These are phyloP conservation scores for Dinochytrium kinnereticum DNA, from an alignment of 371 early-diverging fungal genomes.

Conservation along the genomic window DNA sequence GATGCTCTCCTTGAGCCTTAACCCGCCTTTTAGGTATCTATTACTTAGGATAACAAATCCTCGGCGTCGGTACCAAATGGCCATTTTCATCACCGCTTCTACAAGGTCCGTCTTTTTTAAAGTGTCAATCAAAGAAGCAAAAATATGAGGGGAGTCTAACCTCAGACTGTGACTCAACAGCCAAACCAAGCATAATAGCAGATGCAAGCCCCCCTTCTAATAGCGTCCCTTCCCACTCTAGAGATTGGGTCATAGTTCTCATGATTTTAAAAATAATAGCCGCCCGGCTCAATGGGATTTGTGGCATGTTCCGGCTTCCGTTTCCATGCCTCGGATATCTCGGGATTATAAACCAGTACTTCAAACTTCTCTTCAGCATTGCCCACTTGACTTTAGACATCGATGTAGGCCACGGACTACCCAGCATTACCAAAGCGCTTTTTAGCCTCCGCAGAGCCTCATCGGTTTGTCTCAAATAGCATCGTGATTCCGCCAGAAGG, in stretches of 20 bases:
- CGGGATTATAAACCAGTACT: neutral
- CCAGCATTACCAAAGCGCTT: neutral
- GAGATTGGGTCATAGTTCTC: neutral
- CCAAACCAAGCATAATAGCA: neutral
- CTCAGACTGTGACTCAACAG: neutral
- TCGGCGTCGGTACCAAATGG: neutral
- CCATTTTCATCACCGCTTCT: neutral
- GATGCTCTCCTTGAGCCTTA: neutral
- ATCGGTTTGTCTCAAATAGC: neutral
- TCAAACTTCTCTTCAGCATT: neutral
- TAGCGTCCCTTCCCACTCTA: neutral
- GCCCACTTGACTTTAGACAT: neutral
- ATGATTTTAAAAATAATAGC: neutral
- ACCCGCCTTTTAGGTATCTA: neutral
- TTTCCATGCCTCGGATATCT: neutral
- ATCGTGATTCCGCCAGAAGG: conserved; percentile 3
- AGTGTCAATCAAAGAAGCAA: neutral
- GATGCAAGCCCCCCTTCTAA: neutral
- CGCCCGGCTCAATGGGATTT: neutral
- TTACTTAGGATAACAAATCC: neutral
- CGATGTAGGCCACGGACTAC: conserved; percentile 3
- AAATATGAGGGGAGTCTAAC: neutral
- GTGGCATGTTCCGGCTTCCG: neutral
- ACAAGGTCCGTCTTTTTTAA: neutral
- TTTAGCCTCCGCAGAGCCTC: conserved; percentile 5